Evolutionary conservation across 176 grass and related monocot species (phyloP).

Genomic region (Tillandsia fasciculata): DNA sequence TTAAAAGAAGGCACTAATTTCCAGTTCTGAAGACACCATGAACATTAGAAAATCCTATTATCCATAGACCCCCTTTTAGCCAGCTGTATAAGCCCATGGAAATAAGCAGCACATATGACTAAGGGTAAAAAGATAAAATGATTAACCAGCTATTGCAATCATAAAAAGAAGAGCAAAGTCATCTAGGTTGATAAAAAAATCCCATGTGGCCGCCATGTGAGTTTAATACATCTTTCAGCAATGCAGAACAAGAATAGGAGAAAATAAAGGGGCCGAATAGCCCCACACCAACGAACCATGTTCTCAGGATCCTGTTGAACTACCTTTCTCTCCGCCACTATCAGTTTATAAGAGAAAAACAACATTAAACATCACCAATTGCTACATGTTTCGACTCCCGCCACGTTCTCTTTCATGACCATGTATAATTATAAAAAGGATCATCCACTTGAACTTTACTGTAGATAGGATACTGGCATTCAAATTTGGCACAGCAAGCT

Average conservation of each 20-base stretch:
- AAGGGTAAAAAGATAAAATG: too few relatives aligned
- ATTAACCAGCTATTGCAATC: too few relatives aligned
- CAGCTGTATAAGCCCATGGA: too few relatives aligned
- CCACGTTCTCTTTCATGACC: neutral
- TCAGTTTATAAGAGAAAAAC: neutral
- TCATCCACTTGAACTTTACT: conserved; percentile 5
- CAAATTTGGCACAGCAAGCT: conserved; percentile 12
- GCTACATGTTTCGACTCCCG: neutral
- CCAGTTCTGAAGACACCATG: too few relatives aligned
- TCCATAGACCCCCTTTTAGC: too few relatives aligned
- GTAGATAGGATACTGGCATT: neutral
- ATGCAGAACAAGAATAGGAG: neutral
- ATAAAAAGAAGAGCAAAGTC: neutral
- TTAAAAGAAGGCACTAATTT: too few relatives aligned
- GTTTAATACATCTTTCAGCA: neutral
- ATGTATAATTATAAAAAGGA: neutral
- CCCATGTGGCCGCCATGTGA: neutral
- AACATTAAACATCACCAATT: neutral
- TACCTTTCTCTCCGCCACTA: neutral
- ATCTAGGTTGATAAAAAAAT: neutral
- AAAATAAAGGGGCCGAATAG: neutral
- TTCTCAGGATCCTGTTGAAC: neutral
- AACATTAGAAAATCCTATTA: too few relatives aligned
- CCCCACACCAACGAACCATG: neutral
- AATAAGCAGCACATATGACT: too few relatives aligned